These are phyloP conservation scores for Alternaria sp. DNA, from an alignment of 2,329 filamentous ascomycete species.

Conservation along the genomic window DNA sequence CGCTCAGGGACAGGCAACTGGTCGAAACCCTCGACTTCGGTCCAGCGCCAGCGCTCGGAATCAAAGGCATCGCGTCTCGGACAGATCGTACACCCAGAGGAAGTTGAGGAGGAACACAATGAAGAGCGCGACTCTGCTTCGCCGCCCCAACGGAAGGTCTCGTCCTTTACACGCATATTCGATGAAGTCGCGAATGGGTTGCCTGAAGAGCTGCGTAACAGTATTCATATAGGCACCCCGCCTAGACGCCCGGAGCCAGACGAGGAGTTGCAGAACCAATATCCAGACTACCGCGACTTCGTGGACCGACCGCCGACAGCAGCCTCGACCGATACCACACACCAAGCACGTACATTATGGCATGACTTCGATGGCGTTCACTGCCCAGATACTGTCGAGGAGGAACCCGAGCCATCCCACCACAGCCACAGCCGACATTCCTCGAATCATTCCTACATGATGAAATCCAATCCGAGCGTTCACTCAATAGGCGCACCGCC, in stretches of 20 bases:
- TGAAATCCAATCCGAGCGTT: constrained; percentile 47
- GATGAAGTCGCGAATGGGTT: constrained; percentile 46
- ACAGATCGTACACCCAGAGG: constrained; percentile 49
- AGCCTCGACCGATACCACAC: constrained; percentile 66
- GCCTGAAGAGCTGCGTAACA: constrained; percentile 38
- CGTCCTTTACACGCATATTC: constrained; percentile 47
- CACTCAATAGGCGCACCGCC: constrained; percentile 51
- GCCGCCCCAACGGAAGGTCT: constrained; percentile 35
- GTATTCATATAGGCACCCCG: constrained; percentile 17
- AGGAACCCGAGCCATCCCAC: constrained; percentile 34
- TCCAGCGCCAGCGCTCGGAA: constrained; percentile 47
- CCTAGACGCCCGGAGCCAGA: constrained; percentile 14
- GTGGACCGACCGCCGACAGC: constrained; percentile 59
- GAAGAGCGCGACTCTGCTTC: constrained; percentile 2
- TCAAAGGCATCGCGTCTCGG: constrained; percentile 52
- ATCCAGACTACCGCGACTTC: constrained; percentile 29
- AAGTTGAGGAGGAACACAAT: constrained; percentile 23
- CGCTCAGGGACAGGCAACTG: constrained; percentile 53
- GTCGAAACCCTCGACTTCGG: constrained; percentile 42
- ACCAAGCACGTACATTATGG: constrained; percentile 72
- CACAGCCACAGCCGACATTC: constrained; percentile 34
- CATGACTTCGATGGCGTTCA: constrained; percentile 84
- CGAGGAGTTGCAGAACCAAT: constrained; percentile 6
- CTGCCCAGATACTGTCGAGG: constrained; percentile 61
- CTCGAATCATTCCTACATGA: constrained; percentile 49